Evolutionary conservation across 2,329 filamentous ascomycete species (phyloP).

Genomic region (Alternaria arborescens): DNA sequence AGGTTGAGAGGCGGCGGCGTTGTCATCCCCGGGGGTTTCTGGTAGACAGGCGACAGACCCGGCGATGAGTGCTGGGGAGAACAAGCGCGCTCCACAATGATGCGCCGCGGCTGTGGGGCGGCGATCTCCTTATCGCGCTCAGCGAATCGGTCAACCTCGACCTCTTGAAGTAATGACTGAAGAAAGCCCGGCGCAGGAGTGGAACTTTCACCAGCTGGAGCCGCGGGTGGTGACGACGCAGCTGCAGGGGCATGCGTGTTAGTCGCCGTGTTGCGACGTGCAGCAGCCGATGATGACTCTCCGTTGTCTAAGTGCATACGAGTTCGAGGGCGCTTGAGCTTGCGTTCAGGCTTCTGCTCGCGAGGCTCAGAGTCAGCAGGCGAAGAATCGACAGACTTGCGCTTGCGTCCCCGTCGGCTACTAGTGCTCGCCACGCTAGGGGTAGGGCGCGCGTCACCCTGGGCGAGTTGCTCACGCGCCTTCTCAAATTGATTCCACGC

Average conservation of each 20-base stretch:
- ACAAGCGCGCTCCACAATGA: constrained; percentile 52
- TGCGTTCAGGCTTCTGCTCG: constrained; percentile 74
- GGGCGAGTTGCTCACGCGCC: constrained; percentile 69
- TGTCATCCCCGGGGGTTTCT: constrained; percentile 73
- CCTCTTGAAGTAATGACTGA: constrained; percentile 85
- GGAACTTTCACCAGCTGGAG: constrained; percentile 30
- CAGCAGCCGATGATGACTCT: constrained; percentile 49
- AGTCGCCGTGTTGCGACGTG: constrained; percentile 37
- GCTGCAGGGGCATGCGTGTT: constrained; percentile 30
- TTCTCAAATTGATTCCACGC: constrained; percentile 93
- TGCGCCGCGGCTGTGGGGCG: constrained; percentile 50
- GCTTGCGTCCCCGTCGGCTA: constrained; percentile 69
- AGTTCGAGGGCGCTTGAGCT: constrained; percentile 86
- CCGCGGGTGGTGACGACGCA: constrained; percentile 30
- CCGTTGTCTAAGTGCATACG: constrained; percentile 68
- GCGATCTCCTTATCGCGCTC: constrained; percentile 49
- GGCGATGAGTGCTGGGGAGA: constrained; percentile 68
- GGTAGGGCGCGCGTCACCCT: constrained; percentile 30
- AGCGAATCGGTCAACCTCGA: constrained; percentile 65
- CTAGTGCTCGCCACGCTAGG: constrained; percentile 32
- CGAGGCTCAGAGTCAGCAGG: constrained; percentile 70
- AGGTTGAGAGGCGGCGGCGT: constrained; percentile 71
- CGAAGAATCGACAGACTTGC: constrained; percentile 79
- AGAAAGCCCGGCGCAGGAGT: constrained; percentile 76
- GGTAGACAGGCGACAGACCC: constrained; percentile 71